Percentiles rank a stretch among this genome's conserved stretches.
Evolutionary conservation across 257 asterid species (phyloP).

Genomic region (Plantago major): DNA sequence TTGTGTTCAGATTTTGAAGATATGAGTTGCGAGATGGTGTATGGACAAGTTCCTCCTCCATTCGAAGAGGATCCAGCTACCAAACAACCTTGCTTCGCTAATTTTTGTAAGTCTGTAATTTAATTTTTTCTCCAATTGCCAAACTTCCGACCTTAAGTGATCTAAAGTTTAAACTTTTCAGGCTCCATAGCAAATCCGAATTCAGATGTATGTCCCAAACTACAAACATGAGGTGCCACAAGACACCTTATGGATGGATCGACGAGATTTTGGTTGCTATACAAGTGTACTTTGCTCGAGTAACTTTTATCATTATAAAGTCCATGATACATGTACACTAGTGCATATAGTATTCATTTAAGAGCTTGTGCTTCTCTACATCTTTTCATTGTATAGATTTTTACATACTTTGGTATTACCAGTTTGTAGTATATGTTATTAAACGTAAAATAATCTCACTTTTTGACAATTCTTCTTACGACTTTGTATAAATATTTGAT

Average conservation of each 20-base stretch:
- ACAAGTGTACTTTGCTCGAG: not conserved
- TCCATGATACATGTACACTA: not conserved
- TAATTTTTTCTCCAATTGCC: not conserved
- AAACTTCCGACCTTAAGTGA: no score
- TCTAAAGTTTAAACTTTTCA: slow-evolving; percentile 18
- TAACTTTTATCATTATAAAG: not conserved
- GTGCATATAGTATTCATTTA: not conserved
- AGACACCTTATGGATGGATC: not conserved
- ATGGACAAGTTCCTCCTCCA: slow-evolving; percentile 74
- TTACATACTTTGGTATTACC: no score
- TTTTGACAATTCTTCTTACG: no score
- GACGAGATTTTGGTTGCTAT: slow-evolving; percentile 1
- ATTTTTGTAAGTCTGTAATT: slow-evolving; percentile 46
- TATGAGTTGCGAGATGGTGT: slow-evolving; percentile 95
- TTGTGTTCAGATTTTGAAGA: slow-evolving; percentile 88
- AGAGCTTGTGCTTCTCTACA: no score
- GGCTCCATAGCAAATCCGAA: slow-evolving; percentile 74
- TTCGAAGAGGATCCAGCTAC: slow-evolving; percentile 77
- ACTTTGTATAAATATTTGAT: no score
- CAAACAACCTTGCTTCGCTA: slow-evolving; percentile 69
- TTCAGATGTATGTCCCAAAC: slow-evolving; percentile 55
- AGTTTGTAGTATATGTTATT: no score
- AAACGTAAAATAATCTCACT: no score
- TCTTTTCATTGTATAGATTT: no score
- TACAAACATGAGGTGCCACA: slow-evolving; percentile 35